phyloP scores from a whole-genome alignment of 2,329 filamentous ascomycete species.

The Chaetomium strumarium region DNA sequence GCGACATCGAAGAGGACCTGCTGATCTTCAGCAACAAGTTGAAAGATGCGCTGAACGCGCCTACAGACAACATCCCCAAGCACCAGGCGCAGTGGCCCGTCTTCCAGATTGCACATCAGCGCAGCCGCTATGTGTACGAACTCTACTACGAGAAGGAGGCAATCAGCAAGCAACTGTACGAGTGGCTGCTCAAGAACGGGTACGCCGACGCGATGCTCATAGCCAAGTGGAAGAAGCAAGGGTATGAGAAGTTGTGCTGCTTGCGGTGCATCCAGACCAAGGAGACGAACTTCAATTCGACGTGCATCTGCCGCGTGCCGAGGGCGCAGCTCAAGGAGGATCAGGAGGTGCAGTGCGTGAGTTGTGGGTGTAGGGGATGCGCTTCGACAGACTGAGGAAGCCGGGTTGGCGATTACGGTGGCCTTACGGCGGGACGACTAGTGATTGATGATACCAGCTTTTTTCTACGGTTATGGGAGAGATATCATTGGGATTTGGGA shows the following conservation, averaged over 20 bases:
- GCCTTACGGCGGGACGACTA: no score
- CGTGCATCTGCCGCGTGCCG: constrained; percentile 93
- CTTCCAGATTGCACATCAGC: constrained; percentile 93
- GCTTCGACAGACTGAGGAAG: constrained; percentile 68
- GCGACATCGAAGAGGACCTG: constrained; percentile 81
- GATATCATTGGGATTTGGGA: background rate
- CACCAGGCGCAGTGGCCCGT: constrained; percentile 95
- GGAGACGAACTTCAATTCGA: constrained; percentile 97
- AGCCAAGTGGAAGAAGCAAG: constrained; percentile 99
- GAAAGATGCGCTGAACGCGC: constrained; percentile 91
- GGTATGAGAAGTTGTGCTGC: constrained; percentile 98
- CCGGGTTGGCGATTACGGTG: no score
- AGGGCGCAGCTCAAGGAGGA: constrained; percentile 84
- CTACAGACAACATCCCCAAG: constrained; percentile 70
- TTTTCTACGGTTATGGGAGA: background rate
- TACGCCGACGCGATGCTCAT: constrained; percentile 95
- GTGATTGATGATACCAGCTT: constrained; percentile 4
- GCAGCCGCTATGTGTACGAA: constrained; percentile 90
- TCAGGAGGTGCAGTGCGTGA: constrained; percentile 87
- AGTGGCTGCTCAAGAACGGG: constrained; percentile 92
- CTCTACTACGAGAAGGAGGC: constrained; percentile 97
- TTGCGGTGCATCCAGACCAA: constrained; percentile 97
- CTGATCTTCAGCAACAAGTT: constrained; percentile 85
- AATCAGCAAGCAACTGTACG: constrained; percentile 86
- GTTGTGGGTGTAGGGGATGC: constrained; percentile 88